Evolutionary conservation across 2,329 filamentous ascomycete species (phyloP).

Genomic region (Colletotrichum lindemuthianum): DNA sequence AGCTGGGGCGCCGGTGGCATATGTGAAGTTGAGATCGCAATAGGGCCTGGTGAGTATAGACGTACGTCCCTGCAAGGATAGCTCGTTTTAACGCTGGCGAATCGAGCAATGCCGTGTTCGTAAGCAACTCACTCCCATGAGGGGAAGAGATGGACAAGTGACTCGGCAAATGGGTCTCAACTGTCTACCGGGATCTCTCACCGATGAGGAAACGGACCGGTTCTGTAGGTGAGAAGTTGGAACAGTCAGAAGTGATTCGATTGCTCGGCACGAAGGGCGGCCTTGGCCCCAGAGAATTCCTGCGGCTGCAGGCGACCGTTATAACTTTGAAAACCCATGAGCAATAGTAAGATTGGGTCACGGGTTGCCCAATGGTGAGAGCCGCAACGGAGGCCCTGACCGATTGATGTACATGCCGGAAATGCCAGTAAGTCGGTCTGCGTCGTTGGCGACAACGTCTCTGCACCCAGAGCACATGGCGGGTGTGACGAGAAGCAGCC

Average conservation of each 20-base stretch:
- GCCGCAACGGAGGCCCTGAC: constrained; percentile 19
- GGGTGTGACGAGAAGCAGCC: constrained; percentile 30
- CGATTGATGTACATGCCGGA: constrained; percentile 19
- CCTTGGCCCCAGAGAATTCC: constrained; percentile 19
- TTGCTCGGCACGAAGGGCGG: constrained; percentile 17
- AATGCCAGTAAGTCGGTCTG: constrained; percentile 17
- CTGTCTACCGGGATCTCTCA: constrained; percentile 17
- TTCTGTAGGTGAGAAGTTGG: constrained; percentile 22
- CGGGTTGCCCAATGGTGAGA: constrained; percentile 26
- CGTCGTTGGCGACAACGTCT: constrained; percentile 28
- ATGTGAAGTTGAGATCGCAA: neutral
- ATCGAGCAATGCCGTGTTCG: no score
- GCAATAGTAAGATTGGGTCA: constrained; percentile 10
- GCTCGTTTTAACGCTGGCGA: neutral
- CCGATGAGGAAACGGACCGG: constrained; percentile 22
- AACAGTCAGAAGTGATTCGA: constrained; percentile 17
- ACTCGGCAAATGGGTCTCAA: constrained; percentile 9
- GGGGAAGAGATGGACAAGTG: neutral
- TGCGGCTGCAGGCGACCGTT: constrained; percentile 35
- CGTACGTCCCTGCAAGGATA: no score
- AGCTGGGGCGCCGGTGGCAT: constrained; percentile 7
- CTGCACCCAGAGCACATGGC: constrained; percentile 24
- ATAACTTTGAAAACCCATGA: constrained; percentile 33
- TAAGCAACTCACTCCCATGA: no score
- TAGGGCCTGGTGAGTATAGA: no score